Base-by-base conservation (phyloP, 495 filamentous ascomycete species). In the Gamarada debralockiae region DNA sequence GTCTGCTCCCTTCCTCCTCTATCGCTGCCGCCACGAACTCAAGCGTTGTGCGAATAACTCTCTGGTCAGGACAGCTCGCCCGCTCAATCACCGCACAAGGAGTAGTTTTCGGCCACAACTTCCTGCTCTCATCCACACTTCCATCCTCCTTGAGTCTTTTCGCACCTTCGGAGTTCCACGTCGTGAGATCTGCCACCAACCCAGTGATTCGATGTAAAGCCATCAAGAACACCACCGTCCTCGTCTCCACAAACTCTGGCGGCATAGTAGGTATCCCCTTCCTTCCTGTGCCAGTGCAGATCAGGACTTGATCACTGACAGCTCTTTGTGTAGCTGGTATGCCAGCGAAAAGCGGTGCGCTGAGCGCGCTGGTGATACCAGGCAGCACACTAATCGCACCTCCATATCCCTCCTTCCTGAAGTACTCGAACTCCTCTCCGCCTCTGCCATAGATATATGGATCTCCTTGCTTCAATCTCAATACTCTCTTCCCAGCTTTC, bases 151-250 rank as follows among this genome's bases (percentile, higher is more conserved):
- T 68, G 39, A 65, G 65, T 13, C 70, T 41, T 27, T 71, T 60
- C 23, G 42, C 22, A 24, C 72, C 70, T 34, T 64, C 63, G 3
- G 60, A 64, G 15, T 65, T 50, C n/a, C 59, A 52, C 29, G 45
- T 53, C 13, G 82, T 86, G 50, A 92, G 66, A 50, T 84, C 80
- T 2, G 72, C 73, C 2, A 97, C 77, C 0, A 98, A 70, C 4
- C 79, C 82, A 14, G 65, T 75, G 0, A 98, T 79, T 14, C 93
- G 80, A 71, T 98, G 93, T 53, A 98, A 70, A 25, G 90, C 88
- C 93, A 98, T 98, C 23, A 98, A 68, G 50, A 97, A 96, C n/a
- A 98, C 86, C 3, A 91, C 88, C 0, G 93, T 98, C 52, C 90
- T 77, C 2, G 78, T 85, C 0, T 69, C 65, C 2, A 92, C 81